Conservation (phyloP, 331 rosid genomes). For the Dryas integrifolia region DNA sequence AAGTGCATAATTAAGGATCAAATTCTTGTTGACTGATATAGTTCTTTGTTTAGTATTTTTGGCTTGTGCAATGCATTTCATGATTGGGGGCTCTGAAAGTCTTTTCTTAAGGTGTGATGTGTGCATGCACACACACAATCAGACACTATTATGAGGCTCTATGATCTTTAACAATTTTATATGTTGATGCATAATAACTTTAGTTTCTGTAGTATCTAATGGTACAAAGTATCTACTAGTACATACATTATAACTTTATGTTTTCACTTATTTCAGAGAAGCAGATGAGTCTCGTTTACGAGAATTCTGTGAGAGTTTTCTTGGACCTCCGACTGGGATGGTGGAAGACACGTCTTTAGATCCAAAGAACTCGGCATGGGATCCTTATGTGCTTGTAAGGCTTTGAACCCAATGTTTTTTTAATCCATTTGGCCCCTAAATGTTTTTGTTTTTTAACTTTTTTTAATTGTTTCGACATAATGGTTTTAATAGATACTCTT, state of each 20-base stretch:
- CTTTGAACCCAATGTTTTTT: slow-evolving; percentile 2
- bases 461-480: neutral
- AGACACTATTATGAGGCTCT: neutral
- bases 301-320: slow-evolving; percentile 92
- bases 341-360: slow-evolving; percentile 52
- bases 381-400: slow-evolving; percentile 89
- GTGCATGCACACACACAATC: too few relatives aligned
- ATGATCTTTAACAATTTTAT: neutral
- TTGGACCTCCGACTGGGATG: slow-evolving; percentile 99
- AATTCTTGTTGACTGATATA: neutral
- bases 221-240: neutral
- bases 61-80: neutral
- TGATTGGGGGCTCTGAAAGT: neutral
- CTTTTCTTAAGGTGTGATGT: neutral
- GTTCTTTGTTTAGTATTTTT: neutral
- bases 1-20: neutral
- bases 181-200: neutral
- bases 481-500: neutral
- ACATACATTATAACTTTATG: neutral
- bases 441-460: neutral
- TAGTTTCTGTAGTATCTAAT: neutral
- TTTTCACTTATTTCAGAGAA: slow-evolving; percentile 61
- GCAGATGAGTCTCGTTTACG: slow-evolving; percentile 94
- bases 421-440: neutral
- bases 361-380: slow-evolving; percentile 73